Evolutionary conservation across 202 grass and related monocot species (phyloP), one percentile per base, ranked within the genome.

Genomic region (Cymbopogon flexuosus): DNA sequence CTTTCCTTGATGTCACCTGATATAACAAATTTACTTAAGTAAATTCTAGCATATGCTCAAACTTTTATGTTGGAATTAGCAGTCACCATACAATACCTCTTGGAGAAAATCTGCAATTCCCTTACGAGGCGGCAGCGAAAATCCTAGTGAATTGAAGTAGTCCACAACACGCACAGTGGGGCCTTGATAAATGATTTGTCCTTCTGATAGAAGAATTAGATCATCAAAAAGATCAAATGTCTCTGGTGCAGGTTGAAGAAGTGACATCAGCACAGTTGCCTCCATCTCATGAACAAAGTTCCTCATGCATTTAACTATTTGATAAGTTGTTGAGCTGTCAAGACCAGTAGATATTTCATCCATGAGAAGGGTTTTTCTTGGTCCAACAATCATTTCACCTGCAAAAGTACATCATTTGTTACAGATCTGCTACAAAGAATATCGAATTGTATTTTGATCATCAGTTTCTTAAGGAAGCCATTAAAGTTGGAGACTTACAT

Each of bases 261-360:
- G 91, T 43, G 91, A 93, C 91, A 93, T 91, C 63, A 93, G 72
- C 52, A 93, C 86, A 23, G 91, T 91, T 42, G 86, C 91, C 31
- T 93, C 80, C 91, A 93, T 93, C 45, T 90, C 80, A 76, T 93
- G 91, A 69, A 91, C 91, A 79, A 93, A 93, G 68, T 93, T 91
- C 78, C 71, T 81, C 86, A 89, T 70, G 68, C 88, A 93, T 12
- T 89, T 93, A 31, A 93, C 91, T 31, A 93, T 91, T 78, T 93
- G 91, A 75, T 78, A 93, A 29, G 91, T 93, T 22, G 91, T 93
- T 51, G 91, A 88, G 73, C 91, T 93, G 61, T 93, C 88, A 5
- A 93, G 89, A 42, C 91, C 91, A 31, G 91, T 93, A 15, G 91
- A 93, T 88, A 93, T 93, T 84, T 93, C 91, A 89, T 93, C 91